Evolutionary conservation across 306 rosid species (phyloP).

Genomic region (Carpinus viminea): DNA sequence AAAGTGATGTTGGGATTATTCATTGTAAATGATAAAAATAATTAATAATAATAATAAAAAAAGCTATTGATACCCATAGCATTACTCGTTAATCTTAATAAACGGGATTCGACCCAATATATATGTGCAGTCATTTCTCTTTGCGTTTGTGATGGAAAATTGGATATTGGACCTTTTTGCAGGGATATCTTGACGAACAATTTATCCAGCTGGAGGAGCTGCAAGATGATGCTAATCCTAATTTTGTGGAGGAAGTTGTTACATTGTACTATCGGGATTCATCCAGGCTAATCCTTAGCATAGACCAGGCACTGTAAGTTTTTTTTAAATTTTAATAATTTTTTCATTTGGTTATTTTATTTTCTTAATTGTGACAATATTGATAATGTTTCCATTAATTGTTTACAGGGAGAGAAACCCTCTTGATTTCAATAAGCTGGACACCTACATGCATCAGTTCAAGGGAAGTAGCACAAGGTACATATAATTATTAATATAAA

Average conservation of each 20-base stretch:
- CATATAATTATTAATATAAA: no score
- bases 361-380: not conserved
- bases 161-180: slow-evolving; percentile 4
- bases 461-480: slow-evolving; percentile 97
- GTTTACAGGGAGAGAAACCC: slow-evolving; percentile 59
- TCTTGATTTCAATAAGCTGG: slow-evolving; percentile 69
- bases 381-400: slow-evolving; percentile 1
- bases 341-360: not conserved
- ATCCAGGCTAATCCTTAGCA: slow-evolving; percentile 57
- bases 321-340: not conserved
- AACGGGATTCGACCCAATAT: not conserved
- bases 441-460: slow-evolving; percentile 77
- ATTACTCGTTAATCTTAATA: no score
- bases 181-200: slow-evolving; percentile 87
- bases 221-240: slow-evolving; percentile 84
- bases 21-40: no score
- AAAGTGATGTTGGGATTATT: no score
- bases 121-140: not conserved
- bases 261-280: slow-evolving; percentile 80
- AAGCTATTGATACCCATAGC: no score
- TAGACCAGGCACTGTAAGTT: slow-evolving; percentile 73
- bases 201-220: slow-evolving; percentile 84
- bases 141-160: not conserved
- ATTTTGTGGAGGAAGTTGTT: slow-evolving; percentile 88
- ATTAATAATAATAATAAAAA: no score